Percentiles rank a stretch among this genome's conserved stretches.
phyloP scores from a whole-genome alignment of 202 grass and related monocot species.

The Digitaria exilis region DNA sequence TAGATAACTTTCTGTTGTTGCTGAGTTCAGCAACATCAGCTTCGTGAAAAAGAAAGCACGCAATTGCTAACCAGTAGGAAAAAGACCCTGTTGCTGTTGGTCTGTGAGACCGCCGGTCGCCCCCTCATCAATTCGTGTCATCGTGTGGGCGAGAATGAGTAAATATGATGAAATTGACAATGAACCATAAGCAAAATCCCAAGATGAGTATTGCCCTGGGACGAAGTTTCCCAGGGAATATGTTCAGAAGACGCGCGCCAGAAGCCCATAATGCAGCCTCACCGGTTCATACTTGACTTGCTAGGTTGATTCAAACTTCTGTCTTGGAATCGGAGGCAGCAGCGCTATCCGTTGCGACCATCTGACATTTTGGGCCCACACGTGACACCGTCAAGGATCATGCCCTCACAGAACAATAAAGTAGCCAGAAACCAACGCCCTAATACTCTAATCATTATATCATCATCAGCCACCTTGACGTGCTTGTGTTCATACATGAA shows the following conservation, averaged over 20 bases:
- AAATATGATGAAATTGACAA: not conserved
- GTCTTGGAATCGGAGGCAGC: not conserved
- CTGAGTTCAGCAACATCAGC: too few species aligned
- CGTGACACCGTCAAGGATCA: not conserved
- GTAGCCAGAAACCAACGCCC: not conserved
- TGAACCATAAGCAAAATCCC: not conserved
- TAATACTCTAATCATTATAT: not conserved
- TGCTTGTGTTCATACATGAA: not conserved
- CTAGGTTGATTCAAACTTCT: not conserved
- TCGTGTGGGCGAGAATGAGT: not conserved
- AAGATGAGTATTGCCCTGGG: not conserved
- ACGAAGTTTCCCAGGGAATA: conserved; percentile 5
- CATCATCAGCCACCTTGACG: conserved; percentile 10
- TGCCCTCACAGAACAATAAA: not conserved
- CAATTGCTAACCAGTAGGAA: too few species aligned
- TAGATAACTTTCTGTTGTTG: too few species aligned
- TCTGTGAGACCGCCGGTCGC: too few species aligned
- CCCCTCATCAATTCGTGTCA: not conserved
- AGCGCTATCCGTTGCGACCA: not conserved
- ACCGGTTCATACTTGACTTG: not conserved
- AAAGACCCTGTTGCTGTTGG: too few species aligned
- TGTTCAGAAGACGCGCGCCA: not conserved
- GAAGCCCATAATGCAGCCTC: not conserved
- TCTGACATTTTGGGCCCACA: conserved; percentile 9
- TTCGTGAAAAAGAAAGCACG: too few species aligned